Base-by-base conservation (phyloP, 768 basidiomycete species). In the Mycena amicta region DNA sequence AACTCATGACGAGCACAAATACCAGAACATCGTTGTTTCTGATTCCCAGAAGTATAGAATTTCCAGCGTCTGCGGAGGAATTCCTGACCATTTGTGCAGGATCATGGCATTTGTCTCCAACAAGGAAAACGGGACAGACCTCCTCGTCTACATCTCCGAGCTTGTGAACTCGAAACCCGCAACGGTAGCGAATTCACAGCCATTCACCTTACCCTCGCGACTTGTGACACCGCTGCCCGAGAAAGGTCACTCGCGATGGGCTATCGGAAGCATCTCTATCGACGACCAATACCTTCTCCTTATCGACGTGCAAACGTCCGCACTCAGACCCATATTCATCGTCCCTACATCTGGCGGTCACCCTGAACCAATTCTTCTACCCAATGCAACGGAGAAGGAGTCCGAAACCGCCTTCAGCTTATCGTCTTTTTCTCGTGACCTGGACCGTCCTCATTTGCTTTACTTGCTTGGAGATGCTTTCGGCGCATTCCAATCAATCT, bases 81-180 rank as follows among this genome's bases (percentile, higher is more conserved):
- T 37, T 30, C 8, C 23, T 37, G 5, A 45, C 26, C 16, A 20
- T 15, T 63, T 5, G 31, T 25, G 27, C 45, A 78, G 75, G 45
- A 41, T 79, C n/a, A 68, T 78, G 64, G 66, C 74, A 2, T 79
- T 74, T 59, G 60, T 67, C 28, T 79, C 74, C 25, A 78, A 78
- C 66, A 78, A 77, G 60, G 77, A 74, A 52, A 77, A 77, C 33
- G 64, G 68, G 31, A 70, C 63, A 1, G 77, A 78, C 59, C 73
- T 74, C 33, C 66, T 79, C 12, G 70, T 71, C 22, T 79, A 78
- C 62, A 45, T 72, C 53, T 65, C 75, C 25, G 63, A 57, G 39
- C 65, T 77, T 50, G 50, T 57, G 27, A 64, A 62, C 52, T 77
- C 77, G 3, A 57, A 71, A 22, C 72, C 73, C 0, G 71, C 69